These are phyloP conservation scores for Phoma sp. DNA, from an alignment of 2,329 filamentous ascomycete genomes.

Conservation along the genomic window DNA sequence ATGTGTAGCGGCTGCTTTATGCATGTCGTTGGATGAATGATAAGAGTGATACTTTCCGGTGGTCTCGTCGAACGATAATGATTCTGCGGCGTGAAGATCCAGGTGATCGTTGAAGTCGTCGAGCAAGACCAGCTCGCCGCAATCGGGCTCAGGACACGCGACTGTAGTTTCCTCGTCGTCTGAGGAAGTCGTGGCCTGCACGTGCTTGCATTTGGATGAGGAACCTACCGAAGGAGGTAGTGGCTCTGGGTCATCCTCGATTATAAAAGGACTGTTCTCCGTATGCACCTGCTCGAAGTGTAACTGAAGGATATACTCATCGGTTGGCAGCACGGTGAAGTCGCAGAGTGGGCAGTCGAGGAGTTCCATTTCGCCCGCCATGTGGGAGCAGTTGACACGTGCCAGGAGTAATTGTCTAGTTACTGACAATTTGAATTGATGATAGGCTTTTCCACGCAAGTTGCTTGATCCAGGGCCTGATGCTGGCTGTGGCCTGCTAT, in stretches of 20 bases:
- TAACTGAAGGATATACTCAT: slow-evolving; percentile 46
- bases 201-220: slow-evolving; percentile 25
- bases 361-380: slow-evolving; percentile 27
- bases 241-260: slow-evolving; percentile 40
- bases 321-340: slow-evolving; percentile 34
- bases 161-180: slow-evolving; percentile 40
- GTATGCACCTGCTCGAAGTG: slow-evolving; percentile 51
- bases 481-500: background rate
- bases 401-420: background rate
- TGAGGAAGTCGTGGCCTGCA: slow-evolving; percentile 35
- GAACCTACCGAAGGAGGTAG: slow-evolving; percentile 32
- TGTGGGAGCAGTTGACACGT: background rate
- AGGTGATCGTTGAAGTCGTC: slow-evolving; percentile 55
- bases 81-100: slow-evolving; percentile 51
- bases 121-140: slow-evolving; percentile 52
- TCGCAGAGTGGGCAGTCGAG: slow-evolving; percentile 47
- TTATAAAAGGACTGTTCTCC: slow-evolving; percentile 46
- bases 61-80: slow-evolving; percentile 47
- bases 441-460: background rate
- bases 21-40: slow-evolving; percentile 42
- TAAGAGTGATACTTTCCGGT: slow-evolving; percentile 44
- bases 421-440: background rate
- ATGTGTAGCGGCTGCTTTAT: slow-evolving; percentile 25
- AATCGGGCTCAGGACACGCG: slow-evolving; percentile 52
- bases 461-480: background rate